A percentile compares a stretch with the other conserved stretches of the same genome.
These are phyloP conservation scores for Coniella vitis DNA, from an alignment of 2,329 filamentous ascomycete genomes.

Conservation along the genomic window DNA sequence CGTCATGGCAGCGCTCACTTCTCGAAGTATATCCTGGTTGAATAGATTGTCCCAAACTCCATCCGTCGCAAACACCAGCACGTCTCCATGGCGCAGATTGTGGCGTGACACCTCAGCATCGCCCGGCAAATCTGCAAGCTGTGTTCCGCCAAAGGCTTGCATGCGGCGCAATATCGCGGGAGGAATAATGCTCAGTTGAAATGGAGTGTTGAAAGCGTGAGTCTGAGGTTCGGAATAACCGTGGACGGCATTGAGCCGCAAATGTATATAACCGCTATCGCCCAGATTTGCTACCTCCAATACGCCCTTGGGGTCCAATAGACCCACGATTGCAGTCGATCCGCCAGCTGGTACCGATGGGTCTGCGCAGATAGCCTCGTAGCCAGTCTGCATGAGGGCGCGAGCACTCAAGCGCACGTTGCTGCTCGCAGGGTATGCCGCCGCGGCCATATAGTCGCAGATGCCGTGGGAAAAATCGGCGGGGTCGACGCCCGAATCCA, in stretches of 20 bases:
- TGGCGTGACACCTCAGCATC: constrained; percentile 78
- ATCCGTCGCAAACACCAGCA: constrained; percentile 89
- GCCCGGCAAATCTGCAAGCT: constrained; percentile 74
- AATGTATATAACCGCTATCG: constrained; percentile 86
- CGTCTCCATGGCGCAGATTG: constrained; percentile 77
- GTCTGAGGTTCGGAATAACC: constrained; percentile 80
- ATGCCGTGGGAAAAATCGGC: constrained; percentile 92
- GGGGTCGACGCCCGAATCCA: constrained; percentile 85
- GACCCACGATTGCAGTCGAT: constrained; percentile 84
- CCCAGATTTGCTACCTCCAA: constrained; percentile 90
- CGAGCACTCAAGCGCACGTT: constrained; percentile 46
- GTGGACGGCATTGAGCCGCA: constrained; percentile 80
- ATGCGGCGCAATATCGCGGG: constrained; percentile 71
- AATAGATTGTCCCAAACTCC: constrained; percentile 95
- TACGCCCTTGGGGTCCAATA: constrained; percentile 64
- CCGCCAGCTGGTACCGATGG: constrained; percentile 70
- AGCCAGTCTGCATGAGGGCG: constrained; percentile 73
- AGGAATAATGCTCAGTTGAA: constrained; percentile 85
- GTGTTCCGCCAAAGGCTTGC: constrained; percentile 73
- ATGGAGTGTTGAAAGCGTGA: constrained; percentile 96
- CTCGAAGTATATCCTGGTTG: constrained; percentile 77
- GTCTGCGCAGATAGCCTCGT: constrained; percentile 74
- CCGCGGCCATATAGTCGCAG: constrained; percentile 85
- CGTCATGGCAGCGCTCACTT: constrained; percentile 73
- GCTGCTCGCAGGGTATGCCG: constrained; percentile 42